phyloP scores from a whole-genome alignment of 768 basidiomycete genomes.

The Boletus rufocinnamomeus region DNA sequence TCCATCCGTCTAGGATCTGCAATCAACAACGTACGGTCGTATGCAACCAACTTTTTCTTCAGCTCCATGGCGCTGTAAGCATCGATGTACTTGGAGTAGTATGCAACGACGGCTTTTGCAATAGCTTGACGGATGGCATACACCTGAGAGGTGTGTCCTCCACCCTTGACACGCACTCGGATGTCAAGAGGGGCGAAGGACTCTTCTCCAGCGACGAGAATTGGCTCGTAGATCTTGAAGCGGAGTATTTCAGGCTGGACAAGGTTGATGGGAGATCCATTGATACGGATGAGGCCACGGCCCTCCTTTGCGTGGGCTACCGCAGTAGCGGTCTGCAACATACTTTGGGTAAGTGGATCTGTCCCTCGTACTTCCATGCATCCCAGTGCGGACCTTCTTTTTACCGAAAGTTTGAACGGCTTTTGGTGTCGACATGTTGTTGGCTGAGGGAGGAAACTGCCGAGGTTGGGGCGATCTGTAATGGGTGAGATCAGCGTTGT shows the following conservation, averaged over 20 bases:
- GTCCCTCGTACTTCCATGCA: neutral
- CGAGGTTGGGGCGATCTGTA: slow-evolving; percentile 22
- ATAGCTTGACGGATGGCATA: slow-evolving; percentile 99
- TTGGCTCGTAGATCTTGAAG: slow-evolving; percentile 97
- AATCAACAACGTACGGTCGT: slow-evolving; percentile 89
- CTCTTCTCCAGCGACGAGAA: slow-evolving; percentile 92
- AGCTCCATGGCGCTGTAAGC: slow-evolving; percentile 96
- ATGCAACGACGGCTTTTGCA: slow-evolving; percentile 95
- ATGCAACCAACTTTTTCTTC: slow-evolving; percentile 96
- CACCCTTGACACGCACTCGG: slow-evolving; percentile 96
- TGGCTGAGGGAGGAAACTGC: slow-evolving; percentile 26
- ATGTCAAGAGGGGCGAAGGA: slow-evolving; percentile 88
- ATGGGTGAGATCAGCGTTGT: slow-evolving; percentile 21
- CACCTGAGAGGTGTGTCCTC: slow-evolving; percentile 98
- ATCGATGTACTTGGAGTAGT: slow-evolving; percentile 98
- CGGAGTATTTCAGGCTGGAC: slow-evolving; percentile 95
- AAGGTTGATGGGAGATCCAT: slow-evolving; percentile 95
- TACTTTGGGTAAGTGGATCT: slow-evolving; percentile 4
- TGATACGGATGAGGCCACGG: slow-evolving; percentile 94
- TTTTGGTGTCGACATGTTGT: slow-evolving; percentile 73
- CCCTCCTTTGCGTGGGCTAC: slow-evolving; percentile 97
- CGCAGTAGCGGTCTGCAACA: slow-evolving; percentile 87
- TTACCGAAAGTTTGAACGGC: slow-evolving; percentile 99
- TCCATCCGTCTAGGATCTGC: slow-evolving; percentile 97
- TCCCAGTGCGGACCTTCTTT: slow-evolving; percentile 79